Base-by-base conservation (phyloP, 192 early-diverging fungal species). In the Coemansia sp. region DNA sequence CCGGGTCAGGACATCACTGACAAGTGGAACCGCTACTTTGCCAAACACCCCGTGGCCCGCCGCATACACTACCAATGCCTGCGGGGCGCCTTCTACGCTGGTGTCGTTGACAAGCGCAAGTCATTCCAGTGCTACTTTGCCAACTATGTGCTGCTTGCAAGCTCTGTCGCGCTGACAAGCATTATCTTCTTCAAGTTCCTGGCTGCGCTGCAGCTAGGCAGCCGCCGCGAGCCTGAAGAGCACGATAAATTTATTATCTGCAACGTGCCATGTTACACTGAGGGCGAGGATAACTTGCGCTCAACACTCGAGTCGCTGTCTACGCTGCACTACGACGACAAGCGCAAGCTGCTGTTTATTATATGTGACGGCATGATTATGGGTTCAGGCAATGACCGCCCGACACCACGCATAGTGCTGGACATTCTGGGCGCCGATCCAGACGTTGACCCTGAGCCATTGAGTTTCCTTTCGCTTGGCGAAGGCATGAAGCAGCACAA, bases 301-400 rank as follows among this genome's bases (percentile, higher is more conserved):
- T 90, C 91, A 59, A 98, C 96, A 2, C 77, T 98, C 27, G 89
- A 98, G 70, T 98, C 96, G 3, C 76, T 98, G 53, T 90, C 94
- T 2, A 87, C 82, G 19, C 81, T 96, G 22, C 85, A 90, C 49
- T 98, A 98, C 66, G 97, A 97, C 61, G 97, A 98, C 80, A 96
- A 95, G 83, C 90, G 95, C 69, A 98, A 97, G 73, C 84, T 98
- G 39, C 65, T 98, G 59, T 96, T 98, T 73, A 86, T 98, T 41
- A 88, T 98, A 48, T 92, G 91, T 60, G 97, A 98, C 75, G 97
- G 97, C 54, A 93, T 95, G 89, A 91, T 98, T 76, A 86, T 94
- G 53, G 97, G 97, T 53, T 88, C 88, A 29, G 97, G 95, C 41
- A 98, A 98, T 75, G 94, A 97, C 75, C 86, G 92, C 11, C 92